A percentile compares a stretch with the other conserved stretches of the same genome.
phyloP scores from a whole-genome alignment of 2,329 filamentous ascomycete genomes.

The Clarireedia homoeocarpa region DNA sequence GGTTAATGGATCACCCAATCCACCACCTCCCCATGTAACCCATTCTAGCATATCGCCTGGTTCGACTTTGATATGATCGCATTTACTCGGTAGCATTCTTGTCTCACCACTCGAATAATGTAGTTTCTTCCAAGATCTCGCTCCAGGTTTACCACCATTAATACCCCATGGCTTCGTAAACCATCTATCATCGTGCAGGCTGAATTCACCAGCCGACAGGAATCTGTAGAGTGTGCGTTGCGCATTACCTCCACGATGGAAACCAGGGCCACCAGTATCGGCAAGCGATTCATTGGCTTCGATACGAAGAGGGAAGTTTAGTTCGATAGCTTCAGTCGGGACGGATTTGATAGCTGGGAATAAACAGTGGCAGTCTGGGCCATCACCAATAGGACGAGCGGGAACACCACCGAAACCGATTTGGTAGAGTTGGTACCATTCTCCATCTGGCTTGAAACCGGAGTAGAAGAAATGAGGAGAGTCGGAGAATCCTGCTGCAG shows the following conservation, averaged over 20 bases:
- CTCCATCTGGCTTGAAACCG: conserved; percentile 1
- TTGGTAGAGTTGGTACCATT: conserved; percentile 4
- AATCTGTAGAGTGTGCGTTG: conserved; percentile 1
- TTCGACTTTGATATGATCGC: not conserved
- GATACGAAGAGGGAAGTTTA: conserved; percentile 1
- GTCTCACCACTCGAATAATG: not conserved
- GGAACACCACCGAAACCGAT: conserved; percentile 2
- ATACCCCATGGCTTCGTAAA: conserved; percentile 4
- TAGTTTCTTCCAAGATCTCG: conserved; percentile 2
- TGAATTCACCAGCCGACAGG: conserved; percentile 1
- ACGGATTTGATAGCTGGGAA: conserved; percentile 2
- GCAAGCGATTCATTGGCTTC: conserved; percentile 7
- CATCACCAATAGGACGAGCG: conserved; percentile 2
- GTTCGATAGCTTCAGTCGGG: conserved; percentile 3
- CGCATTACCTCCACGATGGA: conserved; percentile 1
- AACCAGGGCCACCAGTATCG: conserved; percentile 2
- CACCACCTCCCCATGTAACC: conserved; percentile 3
- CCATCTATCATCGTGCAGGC: conserved; percentile 5
- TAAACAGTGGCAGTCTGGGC: conserved; percentile 1
- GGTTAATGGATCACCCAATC: not conserved
- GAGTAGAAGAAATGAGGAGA: conserved; percentile 3
- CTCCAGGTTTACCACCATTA: not conserved
- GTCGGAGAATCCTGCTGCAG: not conserved
- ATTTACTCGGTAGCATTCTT: conserved; percentile 1
- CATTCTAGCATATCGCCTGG: conserved; percentile 4